These are phyloP conservation scores for Pichia nanzhaoensis DNA, from an alignment of 805 yeast species.

Conservation along the genomic window DNA sequence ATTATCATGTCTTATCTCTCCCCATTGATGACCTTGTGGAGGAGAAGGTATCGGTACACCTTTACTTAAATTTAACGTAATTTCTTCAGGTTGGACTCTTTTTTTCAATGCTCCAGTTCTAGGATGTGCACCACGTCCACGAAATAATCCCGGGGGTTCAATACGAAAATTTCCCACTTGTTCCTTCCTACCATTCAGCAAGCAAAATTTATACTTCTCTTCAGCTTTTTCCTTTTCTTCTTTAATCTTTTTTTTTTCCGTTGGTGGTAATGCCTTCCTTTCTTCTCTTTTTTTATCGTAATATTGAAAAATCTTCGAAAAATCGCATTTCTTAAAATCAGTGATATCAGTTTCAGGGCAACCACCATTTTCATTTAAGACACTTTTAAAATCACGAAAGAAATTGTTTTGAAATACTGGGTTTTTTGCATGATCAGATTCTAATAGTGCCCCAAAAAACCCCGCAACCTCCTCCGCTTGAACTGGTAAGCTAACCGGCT, in stretches of 20 bases:
- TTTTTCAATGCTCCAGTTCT: constrained; percentile 87
- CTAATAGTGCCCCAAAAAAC: constrained; percentile 81
- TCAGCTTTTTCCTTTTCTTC: constrained; percentile 68
- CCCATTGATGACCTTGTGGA: constrained; percentile 89
- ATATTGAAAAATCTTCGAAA: constrained; percentile 62
- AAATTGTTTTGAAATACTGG: constrained; percentile 84
- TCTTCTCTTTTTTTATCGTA: constrained; percentile 66
- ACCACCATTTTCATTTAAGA: constrained; percentile 66
- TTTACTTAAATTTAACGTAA: constrained; percentile 72
- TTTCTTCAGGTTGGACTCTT: constrained; percentile 84
- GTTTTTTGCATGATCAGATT: constrained; percentile 82
- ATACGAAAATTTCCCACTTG: constrained; percentile 90
- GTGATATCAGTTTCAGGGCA: constrained; percentile 42
- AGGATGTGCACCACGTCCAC: constrained; percentile 97
- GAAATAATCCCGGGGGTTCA: constrained; percentile 93
- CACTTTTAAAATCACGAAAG: constrained; percentile 67
- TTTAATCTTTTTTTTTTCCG: constrained; percentile 70
- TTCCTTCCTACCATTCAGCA: constrained; percentile 80
- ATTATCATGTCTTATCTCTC: constrained; percentile 78
- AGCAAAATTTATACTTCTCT: constrained; percentile 75
- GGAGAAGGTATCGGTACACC: constrained; percentile 71
- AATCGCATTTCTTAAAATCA: constrained; percentile 68
- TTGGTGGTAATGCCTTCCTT: constrained; percentile 58
- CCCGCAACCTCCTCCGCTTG: constrained; percentile 97
- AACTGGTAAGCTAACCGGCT: constrained; percentile 65